Base-by-base conservation (phyloP, 164 flowering plant genomes). In the Aristolochia fimbriata region DNA sequence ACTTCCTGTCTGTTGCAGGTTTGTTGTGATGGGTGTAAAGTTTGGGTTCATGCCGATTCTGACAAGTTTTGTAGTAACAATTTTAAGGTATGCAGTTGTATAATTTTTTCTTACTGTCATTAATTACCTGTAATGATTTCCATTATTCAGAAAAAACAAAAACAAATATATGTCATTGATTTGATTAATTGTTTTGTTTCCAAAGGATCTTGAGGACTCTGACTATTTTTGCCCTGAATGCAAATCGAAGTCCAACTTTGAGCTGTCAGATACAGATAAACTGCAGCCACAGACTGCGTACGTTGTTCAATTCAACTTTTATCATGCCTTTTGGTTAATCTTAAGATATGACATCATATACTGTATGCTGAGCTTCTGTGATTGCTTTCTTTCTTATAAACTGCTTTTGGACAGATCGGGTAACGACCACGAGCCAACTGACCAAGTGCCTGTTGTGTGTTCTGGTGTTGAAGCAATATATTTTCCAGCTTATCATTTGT, bases 11-110 rank as follows among this genome's bases (percentile, higher is more conserved):
- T 55, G 23, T 58, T 65, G 64, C 55, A 89, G 97, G 90, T 93
- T 24, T 82, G 87, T 3, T 93, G 99, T 68, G 86, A 83, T 82
- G 92, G 97, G 57, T 93, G 99, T 75, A 83, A 90, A 76, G 92
- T 87, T 59, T 93, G 97, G 99, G 84, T 93, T 53, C 97, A 93
- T 68, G 92, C 97, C 10, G 94, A 84, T 67, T 90, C 97, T 74
- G 97, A 79, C 74, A 81, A 83, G 64, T 79, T 86, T 65, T 80
- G 87, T 14, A 72, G 73, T 64, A 75, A 69, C 57, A 76, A 50
- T 70, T 80, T 86, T 60, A 82, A 90, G 99, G 99, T 93, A 58
- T n/a, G 23, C 15, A 55, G 37, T 57, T 48, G 52, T 43, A 12
- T 62, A 51, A 25, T 23, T 23, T 14, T 22, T 15, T n/a, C 48